A percentile compares a stretch with the other conserved stretches of the same genome.
phyloP scores from a whole-genome alignment of 1,284 basidiomycete species.

The Anthracocystis panici-leucophaei region DNA sequence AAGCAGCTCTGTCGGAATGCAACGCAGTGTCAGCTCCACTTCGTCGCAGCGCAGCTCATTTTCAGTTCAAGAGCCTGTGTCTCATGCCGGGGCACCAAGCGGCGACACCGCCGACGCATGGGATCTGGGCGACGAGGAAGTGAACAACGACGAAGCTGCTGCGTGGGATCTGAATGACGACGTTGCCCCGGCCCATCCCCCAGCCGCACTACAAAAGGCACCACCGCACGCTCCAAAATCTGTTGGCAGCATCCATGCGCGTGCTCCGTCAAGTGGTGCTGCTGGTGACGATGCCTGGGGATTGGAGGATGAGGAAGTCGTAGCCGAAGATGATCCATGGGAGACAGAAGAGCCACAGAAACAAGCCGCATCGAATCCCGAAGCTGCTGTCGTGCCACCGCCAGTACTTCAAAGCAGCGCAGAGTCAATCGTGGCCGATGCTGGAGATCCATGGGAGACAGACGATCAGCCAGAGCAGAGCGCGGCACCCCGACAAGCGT shows the following conservation, averaged over 20 bases:
- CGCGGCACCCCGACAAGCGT: not conserved
- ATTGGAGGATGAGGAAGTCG: constrained; percentile 17
- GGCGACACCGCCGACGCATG: constrained; percentile 49
- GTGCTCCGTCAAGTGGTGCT: not conserved
- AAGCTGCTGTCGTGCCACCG: not conserved
- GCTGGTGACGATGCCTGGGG: constrained; percentile 22
- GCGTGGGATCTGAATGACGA: constrained; percentile 46
- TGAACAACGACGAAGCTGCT: constrained; percentile 33
- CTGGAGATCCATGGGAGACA: constrained; percentile 19
- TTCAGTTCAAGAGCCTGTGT: constrained; percentile 17
- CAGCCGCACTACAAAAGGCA: constrained; percentile 6
- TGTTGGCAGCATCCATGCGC: not conserved
- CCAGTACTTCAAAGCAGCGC: not conserved
- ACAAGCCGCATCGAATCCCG: not conserved
- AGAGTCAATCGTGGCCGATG: not conserved
- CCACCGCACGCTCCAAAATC: not conserved
- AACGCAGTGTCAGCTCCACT: constrained; percentile 30
- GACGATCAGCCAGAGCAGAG: not conserved
- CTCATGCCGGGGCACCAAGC: not conserved
- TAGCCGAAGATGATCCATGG: constrained; percentile 27
- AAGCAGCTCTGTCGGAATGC: constrained; percentile 33
- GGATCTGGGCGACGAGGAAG: constrained; percentile 54
- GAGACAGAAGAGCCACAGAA: constrained; percentile 1
- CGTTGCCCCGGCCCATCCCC: not conserved
- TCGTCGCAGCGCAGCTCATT: constrained; percentile 38